Base-by-base conservation (phyloP, 371 early-diverging fungal species). In the Circinella minor region DNA sequence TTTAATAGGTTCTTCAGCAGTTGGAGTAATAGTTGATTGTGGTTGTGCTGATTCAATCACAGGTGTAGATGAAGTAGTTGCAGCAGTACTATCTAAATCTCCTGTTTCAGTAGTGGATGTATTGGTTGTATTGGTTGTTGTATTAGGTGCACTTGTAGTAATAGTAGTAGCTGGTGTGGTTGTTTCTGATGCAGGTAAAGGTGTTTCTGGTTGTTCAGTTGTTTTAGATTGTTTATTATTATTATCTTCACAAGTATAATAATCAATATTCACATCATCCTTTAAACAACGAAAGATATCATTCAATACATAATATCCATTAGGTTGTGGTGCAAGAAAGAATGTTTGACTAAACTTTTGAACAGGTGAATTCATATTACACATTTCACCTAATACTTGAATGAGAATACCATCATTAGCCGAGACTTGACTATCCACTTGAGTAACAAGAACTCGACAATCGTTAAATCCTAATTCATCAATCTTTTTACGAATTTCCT, bases 321-420 rank as follows among this genome's bases (percentile, higher is more conserved):
- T 89, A 27, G 93, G 93, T 77, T 96, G 95, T 76, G 90, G 89
- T 47, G 95, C 96, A 61, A 98, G 82, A 75, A 96, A 92, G 82
- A 98, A 98, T 38, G 97, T 96, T 78, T 98, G 97, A 37, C 89
- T 91, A 71, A 97, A 98, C 78, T 93, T 93, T 80, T 92, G 92
- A 38, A 92, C 86, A 47, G 93, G 79, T 37, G 83, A 89, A 51
- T 88, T 90, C 57, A 86, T 86, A 84, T 94, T 96, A 73, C 93
- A 89, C 91, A 98, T 93, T 79, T 95, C 93, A 49, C 98, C 98
- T 36, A 97, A 75, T 36, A 97, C 97, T 80, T 96, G 95, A 65
- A 97, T 86, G 34, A 97, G 77, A 70, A 98, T 93, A 69, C 94
- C 93, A 60, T 91, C 89, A 67, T 88, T 79, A 65, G 86, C 78